Evolutionary conservation across 495 filamentous ascomycete species (phyloP), one percentile per base, ranked within the genome.

Genomic region (Penicillium riverlandense): DNA sequence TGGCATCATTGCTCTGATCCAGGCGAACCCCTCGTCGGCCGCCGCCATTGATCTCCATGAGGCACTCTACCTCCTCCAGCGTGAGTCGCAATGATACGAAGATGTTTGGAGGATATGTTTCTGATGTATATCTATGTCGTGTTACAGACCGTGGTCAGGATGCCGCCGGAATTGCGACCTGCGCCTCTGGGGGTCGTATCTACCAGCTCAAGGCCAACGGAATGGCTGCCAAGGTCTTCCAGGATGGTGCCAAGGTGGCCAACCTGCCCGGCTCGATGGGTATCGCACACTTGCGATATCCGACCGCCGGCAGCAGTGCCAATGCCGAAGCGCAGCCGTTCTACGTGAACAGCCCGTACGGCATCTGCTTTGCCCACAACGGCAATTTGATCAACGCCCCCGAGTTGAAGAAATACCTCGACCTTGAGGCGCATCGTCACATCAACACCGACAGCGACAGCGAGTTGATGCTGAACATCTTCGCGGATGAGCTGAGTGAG

Each of bases 401-500:
- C 4, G 83, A 85, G 36, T 71, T 98, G 35, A 83, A 82, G 57
- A 63, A 69, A 45, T 90, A 82, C 57, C 77, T 98, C 33, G 92
- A 98, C 54, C 70, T 84, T 50, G 88, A 90, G 48, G 92, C 88
- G 6, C 90, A 94, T 64, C 77, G 92, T 52, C 92, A 97, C 61
- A 90, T 97, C 67, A 98, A 98, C 68, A 95, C 92, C 22, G 90
- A 97, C 47, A 90, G 83, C 43, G 92, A 98, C 62, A 90, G 85
- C 54, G 92, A 98, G 71, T 65, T 94, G 43, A 94, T 96, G 81
- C 74, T 98, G 38, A 98, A 97, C 61, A 78, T 96, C 48, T 95
- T 96, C 50, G 92, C 92, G 11, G 85, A 88, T 63, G 91, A 91
- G 62, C 76, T 98, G 36, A 90, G 91, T 47, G 86, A 95, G 63